Base-by-base conservation (phyloP, 495 filamentous ascomycete species). In the Penicillium macrosclerotiorum region DNA sequence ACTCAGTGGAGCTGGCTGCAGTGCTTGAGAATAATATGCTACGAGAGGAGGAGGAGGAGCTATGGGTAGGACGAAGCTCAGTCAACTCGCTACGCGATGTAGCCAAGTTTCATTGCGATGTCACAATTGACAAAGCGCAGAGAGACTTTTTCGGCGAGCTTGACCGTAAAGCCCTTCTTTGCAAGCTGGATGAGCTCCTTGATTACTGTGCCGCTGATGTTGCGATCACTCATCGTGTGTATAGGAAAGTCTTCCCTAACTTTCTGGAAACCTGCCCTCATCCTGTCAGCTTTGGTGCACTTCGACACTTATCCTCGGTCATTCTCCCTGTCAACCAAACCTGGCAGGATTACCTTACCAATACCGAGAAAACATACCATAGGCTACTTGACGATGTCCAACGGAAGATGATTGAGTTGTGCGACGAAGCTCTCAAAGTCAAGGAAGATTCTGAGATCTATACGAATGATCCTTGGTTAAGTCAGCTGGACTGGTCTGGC, bases 141-240 rank as follows among this genome's bases (percentile, higher is more conserved):
- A 79, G 93, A 44, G 86, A 96, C 57, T 77, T 86, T 11, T 97
- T 99, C 63, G 93, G 89, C 31, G 86, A 89, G 55, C 71, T 93
- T 16, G 82, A 89, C 62, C 75, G 84, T 6, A 68, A 80, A 5
- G 87, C 83, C 4, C 75, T 96, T 7, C 41, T 78, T 27, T 73
- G 55, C 12, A 85, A 84, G 55, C 62, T 96, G 27, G 85, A 92
- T 40, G 84, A 93, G 50, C 73, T 98, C 8, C 72, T 99, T 35
- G 86, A 92, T 60, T 99, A 99, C 66, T 99, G 93, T 59, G 94
- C 94, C 16, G 88, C 90, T 2, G 93, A 99, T 75, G 92, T 96
- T 24, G 83, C 82, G 24, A 82, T 94, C 51, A 96, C 93, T 0
- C 94, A 97, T 60, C 80, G 83, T 29, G 90, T 99, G 4, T 99